These are phyloP conservation scores for Trichoderma atroviride DNA, from an alignment of 2,329 filamentous ascomycete genomes.

Conservation along the genomic window DNA sequence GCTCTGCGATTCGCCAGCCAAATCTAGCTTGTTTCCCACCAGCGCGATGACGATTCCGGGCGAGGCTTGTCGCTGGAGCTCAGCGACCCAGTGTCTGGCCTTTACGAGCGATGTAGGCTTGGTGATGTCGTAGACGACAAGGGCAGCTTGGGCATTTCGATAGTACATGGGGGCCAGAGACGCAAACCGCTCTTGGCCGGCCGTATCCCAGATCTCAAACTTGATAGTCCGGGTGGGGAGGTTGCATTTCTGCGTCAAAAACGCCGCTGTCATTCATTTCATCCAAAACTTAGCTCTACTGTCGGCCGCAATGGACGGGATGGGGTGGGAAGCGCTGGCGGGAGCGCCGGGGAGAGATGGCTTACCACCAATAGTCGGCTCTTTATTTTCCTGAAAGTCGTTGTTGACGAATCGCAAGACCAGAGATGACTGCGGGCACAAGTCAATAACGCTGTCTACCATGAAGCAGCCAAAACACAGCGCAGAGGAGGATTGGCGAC, in stretches of 20 bases:
- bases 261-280: slow-evolving; percentile 67
- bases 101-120: slow-evolving; percentile 95
- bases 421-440: slow-evolving; percentile 74
- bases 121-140: slow-evolving; percentile 98
- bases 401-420: slow-evolving; percentile 99
- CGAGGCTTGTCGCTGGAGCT: slow-evolving; percentile 92
- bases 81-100: slow-evolving; percentile 98
- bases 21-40: slow-evolving; percentile 94
- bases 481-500: slow-evolving; percentile 51
- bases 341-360: slow-evolving; percentile 27
- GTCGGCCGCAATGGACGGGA: neutral
- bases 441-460: slow-evolving; percentile 31
- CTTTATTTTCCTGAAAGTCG: slow-evolving; percentile 99
- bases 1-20: slow-evolving; percentile 65
- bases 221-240: slow-evolving; percentile 90
- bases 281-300: slow-evolving; percentile 4
- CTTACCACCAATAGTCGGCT: slow-evolving; percentile 96
- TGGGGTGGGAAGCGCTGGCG: slow-evolving; percentile 10
- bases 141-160: slow-evolving; percentile 94
- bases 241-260: slow-evolving; percentile 98
- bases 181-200: slow-evolving; percentile 95
- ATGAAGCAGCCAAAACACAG: neutral
- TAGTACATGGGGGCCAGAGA: slow-evolving; percentile 99
- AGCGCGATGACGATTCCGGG: slow-evolving; percentile 96
- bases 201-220: slow-evolving; percentile 98